Evolutionary conservation across 768 basidiomycete genomes (phyloP), one percentile per base, ranked within the genome.

Genomic region (Amanita pallidorosea): DNA sequence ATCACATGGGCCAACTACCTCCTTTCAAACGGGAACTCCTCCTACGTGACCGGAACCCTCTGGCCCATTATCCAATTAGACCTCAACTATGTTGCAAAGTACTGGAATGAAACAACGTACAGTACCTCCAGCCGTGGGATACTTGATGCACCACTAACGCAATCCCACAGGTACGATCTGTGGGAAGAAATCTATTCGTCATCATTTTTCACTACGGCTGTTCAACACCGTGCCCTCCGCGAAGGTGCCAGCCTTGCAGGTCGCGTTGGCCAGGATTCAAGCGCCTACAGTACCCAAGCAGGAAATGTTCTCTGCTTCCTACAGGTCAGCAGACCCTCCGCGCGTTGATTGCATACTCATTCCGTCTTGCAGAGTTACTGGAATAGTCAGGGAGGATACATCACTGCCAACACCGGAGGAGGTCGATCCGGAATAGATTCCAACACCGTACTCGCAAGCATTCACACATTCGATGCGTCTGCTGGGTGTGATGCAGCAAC

Each of bases 141-240:
- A 31, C 72, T 61, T 11, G 7, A 25, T 38, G 8, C n/a, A 5
- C 20, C 4, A 18, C 29, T 23, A 40, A 18, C 4, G 12, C 1
- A 4, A 13, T 43, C 17, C 35, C 34, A 22, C 20, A 81, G 80
- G 2, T 85, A 80, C 59, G 85, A 88, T 61, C 69, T 87, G 0
- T 87, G 85, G 84, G 84, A 87, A 61, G 84, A 88, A 62, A 64
- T 87, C 25, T 60, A 68, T 3, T 83, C 83, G 0, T 77, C 79
- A 18, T 88, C 85, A 4, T 92, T 88, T 72, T 91, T 87, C 63
- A 91, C 89, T 4, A 77, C 84, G 0, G 81, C 83, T 4, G 80
- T 83, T 1, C 88, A 89, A 57, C 85, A 88, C 59, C 79, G 81
- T 25, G 74, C 86, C 8, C 67, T 91, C 31, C 81, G 81, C 18